Percentiles rank a stretch among this genome's conserved stretches.
These are phyloP conservation scores for Sphagnum contortum DNA, from an alignment of 225 moss, liverwort and hornwort species.

Conservation along the genomic window DNA sequence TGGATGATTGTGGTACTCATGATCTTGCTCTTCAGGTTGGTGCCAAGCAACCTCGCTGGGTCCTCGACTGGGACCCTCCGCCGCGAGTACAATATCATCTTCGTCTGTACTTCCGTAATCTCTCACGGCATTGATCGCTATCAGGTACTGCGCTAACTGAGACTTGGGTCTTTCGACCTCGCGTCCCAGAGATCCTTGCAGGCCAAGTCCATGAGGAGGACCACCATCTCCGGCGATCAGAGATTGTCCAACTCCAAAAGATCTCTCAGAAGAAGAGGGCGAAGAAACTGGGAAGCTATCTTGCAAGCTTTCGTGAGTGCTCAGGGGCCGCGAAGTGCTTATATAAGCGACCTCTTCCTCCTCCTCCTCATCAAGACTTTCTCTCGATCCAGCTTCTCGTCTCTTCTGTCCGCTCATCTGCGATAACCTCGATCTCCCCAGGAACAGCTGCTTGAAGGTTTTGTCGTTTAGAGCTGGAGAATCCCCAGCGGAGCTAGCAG, in stretches of 20 bases:
- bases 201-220: no score
- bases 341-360: conserved; percentile 11
- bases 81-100: conserved; percentile 15
- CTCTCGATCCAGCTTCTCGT: conserved; percentile 1
- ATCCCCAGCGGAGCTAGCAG: conserved; percentile 4
- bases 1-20: conserved; percentile 8
- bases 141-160: conserved; percentile 28
- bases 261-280: conserved; percentile 33
- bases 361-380: conserved; percentile 11
- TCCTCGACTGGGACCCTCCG: conserved; percentile 7
- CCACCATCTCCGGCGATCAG: no score
- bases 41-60: conserved; percentile 52
- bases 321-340: conserved; percentile 34
- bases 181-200: no score
- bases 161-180: conserved; percentile 18
- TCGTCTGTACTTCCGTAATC: conserved; percentile 20
- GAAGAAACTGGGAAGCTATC: conserved; percentile 22
- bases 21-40: conserved; percentile 23
- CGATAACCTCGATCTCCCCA: conserved; percentile 30
- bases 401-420: conserved; percentile 1
- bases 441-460: conserved; percentile 22
- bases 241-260: conserved; percentile 10
- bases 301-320: conserved; percentile 19
- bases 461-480: conserved; percentile 22
- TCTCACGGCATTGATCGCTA: conserved; percentile 15